Evolutionary conservation across 1,284 basidiomycete species (phyloP).

Genomic region (Austroboletus niveus): DNA sequence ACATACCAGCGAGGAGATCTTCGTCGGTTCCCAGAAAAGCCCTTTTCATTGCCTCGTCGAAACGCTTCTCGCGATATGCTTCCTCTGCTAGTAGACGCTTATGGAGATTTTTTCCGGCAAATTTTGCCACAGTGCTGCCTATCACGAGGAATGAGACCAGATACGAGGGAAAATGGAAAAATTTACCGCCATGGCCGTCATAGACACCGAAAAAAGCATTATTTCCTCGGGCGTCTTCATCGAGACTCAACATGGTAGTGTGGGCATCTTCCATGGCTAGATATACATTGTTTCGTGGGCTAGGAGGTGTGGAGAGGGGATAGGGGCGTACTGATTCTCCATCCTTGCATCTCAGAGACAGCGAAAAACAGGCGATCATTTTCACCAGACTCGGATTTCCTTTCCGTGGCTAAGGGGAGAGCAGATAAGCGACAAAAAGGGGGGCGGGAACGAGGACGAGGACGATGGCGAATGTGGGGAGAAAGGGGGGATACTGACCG

Average conservation of each 20-base stretch:
- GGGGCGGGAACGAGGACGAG: background rate
- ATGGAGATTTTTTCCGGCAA: constrained; percentile 88
- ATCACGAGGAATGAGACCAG: constrained; percentile 10
- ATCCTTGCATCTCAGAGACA: constrained; percentile 98
- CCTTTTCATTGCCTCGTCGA: constrained; percentile 78
- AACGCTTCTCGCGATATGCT: constrained; percentile 69
- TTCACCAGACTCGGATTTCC: constrained; percentile 77
- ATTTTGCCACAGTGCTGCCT: constrained; percentile 90
- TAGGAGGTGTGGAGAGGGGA: background rate
- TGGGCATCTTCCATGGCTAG: constrained; percentile 98
- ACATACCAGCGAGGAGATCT: constrained; percentile 83
- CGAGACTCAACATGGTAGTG: constrained; percentile 73
- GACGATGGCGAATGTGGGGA: background rate
- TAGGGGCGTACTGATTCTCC: constrained; percentile 86
- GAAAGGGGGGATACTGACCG: constrained; percentile 41
- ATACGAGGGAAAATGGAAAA: constrained; percentile 1
- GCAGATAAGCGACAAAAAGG: constrained; percentile 17
- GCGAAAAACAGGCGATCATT: constrained; percentile 82
- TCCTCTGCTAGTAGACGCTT: constrained; percentile 75
- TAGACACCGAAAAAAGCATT: constrained; percentile 95
- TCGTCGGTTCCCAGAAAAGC: constrained; percentile 95
- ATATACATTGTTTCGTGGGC: constrained; percentile 1
- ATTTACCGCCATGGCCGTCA: constrained; percentile 93
- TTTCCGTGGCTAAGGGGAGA: constrained; percentile 66
- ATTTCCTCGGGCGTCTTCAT: constrained; percentile 48